Evolutionary conservation across 345 rosid genomes (phyloP).

Genomic region (Acer negundo): DNA sequence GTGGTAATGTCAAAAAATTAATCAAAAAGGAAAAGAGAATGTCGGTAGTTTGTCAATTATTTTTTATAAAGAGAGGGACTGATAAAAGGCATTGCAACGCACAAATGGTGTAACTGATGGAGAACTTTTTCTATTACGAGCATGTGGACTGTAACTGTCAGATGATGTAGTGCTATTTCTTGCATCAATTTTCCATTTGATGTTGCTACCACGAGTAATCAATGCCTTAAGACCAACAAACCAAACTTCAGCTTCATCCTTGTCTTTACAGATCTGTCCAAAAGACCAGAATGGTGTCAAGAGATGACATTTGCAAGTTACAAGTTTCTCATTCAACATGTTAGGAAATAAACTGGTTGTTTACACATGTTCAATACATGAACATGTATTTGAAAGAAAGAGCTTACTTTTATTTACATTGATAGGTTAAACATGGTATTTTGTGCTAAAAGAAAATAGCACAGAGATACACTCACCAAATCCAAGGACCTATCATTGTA

Average conservation of each 20-base stretch:
- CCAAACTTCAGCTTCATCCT: slow-evolving; percentile 98
- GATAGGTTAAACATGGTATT: neutral
- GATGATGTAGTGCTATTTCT: slow-evolving; percentile 45
- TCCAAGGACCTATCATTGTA: slow-evolving; percentile 79
- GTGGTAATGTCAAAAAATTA: slow-evolving; percentile 17
- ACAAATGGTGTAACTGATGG: slow-evolving; percentile 56
- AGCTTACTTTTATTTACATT: neutral
- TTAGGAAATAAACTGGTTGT: neutral
- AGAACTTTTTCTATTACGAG: slow-evolving; percentile 43
- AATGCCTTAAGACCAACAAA: slow-evolving; percentile 79
- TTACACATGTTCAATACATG: neutral
- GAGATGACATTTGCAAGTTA: slow-evolving; percentile 7
- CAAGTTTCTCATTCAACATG: slow-evolving; percentile 3
- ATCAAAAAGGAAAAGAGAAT: neutral
- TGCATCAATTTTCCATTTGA: slow-evolving; percentile 57
- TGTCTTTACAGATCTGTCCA: slow-evolving; percentile 91
- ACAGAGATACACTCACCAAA: slow-evolving; percentile 57
- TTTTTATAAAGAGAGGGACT: slow-evolving; percentile 9
- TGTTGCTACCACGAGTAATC: slow-evolving; percentile 41
- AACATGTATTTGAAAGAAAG: slow-evolving; percentile 1
- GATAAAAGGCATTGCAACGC: slow-evolving; percentile 31
- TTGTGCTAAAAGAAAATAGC: slow-evolving; percentile 5
- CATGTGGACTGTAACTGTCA: slow-evolving; percentile 57
- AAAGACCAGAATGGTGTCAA: slow-evolving; percentile 14
- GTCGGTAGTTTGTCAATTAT: neutral